phyloP scores from a whole-genome alignment of 306 rosid genomes.

The Vachellia pachyceras region DNA sequence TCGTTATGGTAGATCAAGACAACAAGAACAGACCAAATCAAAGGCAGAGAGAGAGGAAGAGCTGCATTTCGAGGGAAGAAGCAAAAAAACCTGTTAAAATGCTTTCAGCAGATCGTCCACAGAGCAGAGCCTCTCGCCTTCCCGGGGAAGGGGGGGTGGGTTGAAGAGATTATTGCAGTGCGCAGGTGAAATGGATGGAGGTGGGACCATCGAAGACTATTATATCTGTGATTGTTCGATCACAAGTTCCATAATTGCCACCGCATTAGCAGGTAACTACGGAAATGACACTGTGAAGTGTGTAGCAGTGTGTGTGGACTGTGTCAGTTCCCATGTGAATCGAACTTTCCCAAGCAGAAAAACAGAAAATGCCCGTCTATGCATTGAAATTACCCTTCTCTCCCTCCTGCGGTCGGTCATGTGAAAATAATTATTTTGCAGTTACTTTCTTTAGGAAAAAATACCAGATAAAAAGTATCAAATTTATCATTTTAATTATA shows the following conservation, averaged over 20 bases:
- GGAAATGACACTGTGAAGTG: slow-evolving; percentile 22
- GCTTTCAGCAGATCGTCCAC: slow-evolving; percentile 38
- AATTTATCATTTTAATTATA: too few relatives aligned
- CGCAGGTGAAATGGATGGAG: not conserved
- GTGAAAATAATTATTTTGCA: not conserved
- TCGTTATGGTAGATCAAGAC: slow-evolving; percentile 18
- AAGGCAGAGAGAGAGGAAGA: not conserved
- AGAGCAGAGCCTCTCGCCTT: slow-evolving; percentile 41
- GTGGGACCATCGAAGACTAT: slow-evolving; percentile 30
- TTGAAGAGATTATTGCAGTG: not conserved
- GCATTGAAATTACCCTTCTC: not conserved
- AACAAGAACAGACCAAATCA: not conserved
- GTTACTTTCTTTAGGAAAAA: not conserved
- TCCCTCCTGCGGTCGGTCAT: slow-evolving; percentile 5
- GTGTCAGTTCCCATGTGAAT: slow-evolving; percentile 22
- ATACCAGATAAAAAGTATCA: not conserved
- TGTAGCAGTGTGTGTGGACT: not conserved
- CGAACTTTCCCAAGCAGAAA: not conserved
- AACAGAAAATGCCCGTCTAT: not conserved
- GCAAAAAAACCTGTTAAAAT: slow-evolving; percentile 15
- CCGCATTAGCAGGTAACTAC: slow-evolving; percentile 18
- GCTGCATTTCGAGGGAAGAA: slow-evolving; percentile 26
- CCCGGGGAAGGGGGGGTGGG: not conserved
- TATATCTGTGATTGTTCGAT: not conserved
- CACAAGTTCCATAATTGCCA: not conserved